Evolutionary conservation across 2,329 filamentous ascomycete genomes (phyloP), one percentile per base, ranked within the genome.

Genomic region (Paracoccidioides lutzii): DNA sequence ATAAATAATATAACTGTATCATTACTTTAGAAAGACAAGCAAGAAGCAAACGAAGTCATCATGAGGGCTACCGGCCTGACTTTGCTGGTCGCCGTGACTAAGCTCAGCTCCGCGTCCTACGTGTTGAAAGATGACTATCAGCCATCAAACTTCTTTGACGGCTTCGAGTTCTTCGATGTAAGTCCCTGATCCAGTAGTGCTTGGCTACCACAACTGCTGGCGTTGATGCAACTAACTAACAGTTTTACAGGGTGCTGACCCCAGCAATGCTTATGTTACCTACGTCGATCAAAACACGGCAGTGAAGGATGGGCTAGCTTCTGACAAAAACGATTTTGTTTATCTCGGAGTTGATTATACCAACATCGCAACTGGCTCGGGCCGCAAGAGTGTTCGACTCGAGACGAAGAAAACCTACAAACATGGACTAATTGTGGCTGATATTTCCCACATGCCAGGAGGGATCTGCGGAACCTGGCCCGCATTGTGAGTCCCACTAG

Each of bases 391-490:
- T 30, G 81, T 89, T 37, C 83, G 88, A 15, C 71, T 94, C 10
- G 80, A 81, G 45, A 87, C 83, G 69, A 83, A 80, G 54, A 75
- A 79, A 52, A 69, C 74, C 3, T 90, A 82, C 67, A 80, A 76
- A 35, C 76, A 83, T 61, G 85, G 84, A 0, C 77, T 89, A 8
- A 81, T 89, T 62, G 82, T 90, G 52, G 75, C 85, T 28, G 86
- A 90, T 66, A 78, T 89, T 53, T 75, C 76, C 15, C 85, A 90
- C 62, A 89, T 90, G 84, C 85, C 87, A 3, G 77, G 76, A 22
- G 81, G 82, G 1, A 74, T 80, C 52, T 90, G 87, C 61, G 87
- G 86, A 28, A 77, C 81, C 28, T 89, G 86, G 85, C 85, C 86
- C 54, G 82, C 85, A 12, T 69, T 87, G 68, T 87, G 72, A 64